Evolutionary conservation across 2,329 filamentous ascomycete species (phyloP).

Genomic region (Cytospora mali): DNA sequence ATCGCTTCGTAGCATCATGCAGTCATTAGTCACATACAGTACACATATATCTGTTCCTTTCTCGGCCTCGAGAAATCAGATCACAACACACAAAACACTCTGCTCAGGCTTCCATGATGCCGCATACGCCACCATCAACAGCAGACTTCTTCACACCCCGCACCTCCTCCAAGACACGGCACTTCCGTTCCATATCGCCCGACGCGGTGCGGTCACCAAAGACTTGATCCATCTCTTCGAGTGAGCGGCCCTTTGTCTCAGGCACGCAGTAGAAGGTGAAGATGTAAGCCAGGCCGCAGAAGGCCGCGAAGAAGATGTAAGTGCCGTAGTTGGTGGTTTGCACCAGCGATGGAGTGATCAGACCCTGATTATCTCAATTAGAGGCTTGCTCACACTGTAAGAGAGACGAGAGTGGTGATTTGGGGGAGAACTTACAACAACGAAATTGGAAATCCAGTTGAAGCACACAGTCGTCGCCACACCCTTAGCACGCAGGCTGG

Average conservation of each 20-base stretch:
- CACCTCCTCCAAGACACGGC: slow-evolving; percentile 13
- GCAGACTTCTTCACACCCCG: neutral
- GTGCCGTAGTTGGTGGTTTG: slow-evolving; percentile 13
- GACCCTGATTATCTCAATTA: neutral
- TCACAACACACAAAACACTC: neutral
- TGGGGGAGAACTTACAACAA: slow-evolving; percentile 46
- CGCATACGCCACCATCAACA: neutral
- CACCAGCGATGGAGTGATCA: slow-evolving; percentile 10
- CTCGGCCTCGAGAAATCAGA: neutral
- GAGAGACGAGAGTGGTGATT: neutral
- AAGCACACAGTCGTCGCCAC: slow-evolving; percentile 60
- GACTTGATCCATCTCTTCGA: slow-evolving; percentile 24
- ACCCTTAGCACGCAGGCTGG: slow-evolving; percentile 63
- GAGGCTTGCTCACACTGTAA: fast-evolving
- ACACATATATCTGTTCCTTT: too few species aligned
- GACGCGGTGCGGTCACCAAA: slow-evolving; percentile 39
- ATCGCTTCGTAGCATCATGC: neutral
- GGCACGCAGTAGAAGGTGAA: slow-evolving; percentile 23
- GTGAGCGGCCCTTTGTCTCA: slow-evolving; percentile 16
- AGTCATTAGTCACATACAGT: neutral
- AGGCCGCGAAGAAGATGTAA: slow-evolving; percentile 21
- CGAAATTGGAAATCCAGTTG: slow-evolving; percentile 67
- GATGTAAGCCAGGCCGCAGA: slow-evolving; percentile 11
- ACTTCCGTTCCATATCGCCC: slow-evolving; percentile 28
- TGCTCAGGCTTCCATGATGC: neutral